Conservation (phyloP, 495 filamentous ascomycete genomes). For the Monascus purpureus region DNA sequence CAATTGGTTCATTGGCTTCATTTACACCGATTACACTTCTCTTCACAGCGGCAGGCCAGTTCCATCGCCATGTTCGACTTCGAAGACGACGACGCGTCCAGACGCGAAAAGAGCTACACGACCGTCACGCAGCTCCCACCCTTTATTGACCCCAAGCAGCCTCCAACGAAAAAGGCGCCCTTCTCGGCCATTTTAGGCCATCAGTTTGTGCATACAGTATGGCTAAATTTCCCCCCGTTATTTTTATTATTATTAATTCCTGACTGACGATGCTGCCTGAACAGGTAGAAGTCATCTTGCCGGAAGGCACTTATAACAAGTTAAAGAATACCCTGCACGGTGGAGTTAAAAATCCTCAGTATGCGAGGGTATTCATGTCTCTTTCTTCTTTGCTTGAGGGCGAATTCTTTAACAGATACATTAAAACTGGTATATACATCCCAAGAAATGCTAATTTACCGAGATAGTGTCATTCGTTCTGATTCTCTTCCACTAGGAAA, state of each 20-base stretch:
- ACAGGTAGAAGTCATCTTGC: slow-evolving; percentile 63
- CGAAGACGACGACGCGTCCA: slow-evolving; percentile 34
- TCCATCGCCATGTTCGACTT: slow-evolving; percentile 61
- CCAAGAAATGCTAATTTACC: neutral
- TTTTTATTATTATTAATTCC: neutral
- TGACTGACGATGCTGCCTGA: neutral
- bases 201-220: slow-evolving; percentile 64
- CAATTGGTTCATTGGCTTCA: too few species aligned
- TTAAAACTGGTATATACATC: slow-evolving; percentile 58
- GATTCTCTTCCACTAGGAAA: slow-evolving; percentile 43
- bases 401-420: slow-evolving; percentile 74
- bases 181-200: slow-evolving; percentile 56
- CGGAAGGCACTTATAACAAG: slow-evolving; percentile 46
- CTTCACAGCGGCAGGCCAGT: too few species aligned
- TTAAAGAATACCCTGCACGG: slow-evolving; percentile 40
- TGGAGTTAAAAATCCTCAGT: slow-evolving; percentile 32
- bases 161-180: slow-evolving; percentile 56
- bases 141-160: slow-evolving; percentile 55
- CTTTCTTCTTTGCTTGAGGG: slow-evolving; percentile 55
- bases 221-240: neutral
- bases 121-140: slow-evolving; percentile 48
- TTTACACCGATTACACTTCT: too few species aligned
- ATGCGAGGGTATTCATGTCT: slow-evolving; percentile 60
- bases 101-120: slow-evolving; percentile 60
- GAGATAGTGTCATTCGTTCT: neutral